Base-by-base conservation (phyloP, 176 grass and related monocot species). In the Aegilops tauschii region DNA sequence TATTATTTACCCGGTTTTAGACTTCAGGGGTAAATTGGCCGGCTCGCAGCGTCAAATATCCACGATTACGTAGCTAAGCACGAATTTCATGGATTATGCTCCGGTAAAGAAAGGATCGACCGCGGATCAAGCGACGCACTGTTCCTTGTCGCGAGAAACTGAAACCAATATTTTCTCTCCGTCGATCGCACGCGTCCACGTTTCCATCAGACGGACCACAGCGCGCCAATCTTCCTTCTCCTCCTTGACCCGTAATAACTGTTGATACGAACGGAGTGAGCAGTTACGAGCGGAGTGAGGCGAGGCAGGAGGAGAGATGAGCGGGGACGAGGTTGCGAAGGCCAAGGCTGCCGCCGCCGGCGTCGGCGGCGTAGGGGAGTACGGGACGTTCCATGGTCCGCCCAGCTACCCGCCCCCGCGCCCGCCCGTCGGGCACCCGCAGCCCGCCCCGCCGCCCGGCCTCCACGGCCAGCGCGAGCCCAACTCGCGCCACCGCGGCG, bases 381-480 rank as follows among this genome's bases (percentile, higher is more conserved):
- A 95, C 77, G 93, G 93, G 69, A 98, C 93, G 75, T 98, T 93
- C 83, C 79, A 95, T 66, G 93, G 93, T 13, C 73, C 83, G 47
- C 87, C 91, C 31, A 82, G 85, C 78, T 93, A 95, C 73, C 87
- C 89, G 52, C 89, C 89, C 18, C 95, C 92, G 42, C 87, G 86
- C 82, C 92, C 91, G 27, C 91, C 95, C 18, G 83, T 93, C 56
- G 93, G 95, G 12, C 91, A 93, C 35, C 93, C 95, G 31, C 95
- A 93, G 82, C 91, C 95, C 52, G 80, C 30, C 29, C 89, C 93
- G 58, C 93, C 95, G 21, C 76, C 85, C 1, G 91, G 83, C 34
- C 74, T 97, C 69, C 77, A 81, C 37, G 88, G 75, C 13, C 77
- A 82, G 52, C 81, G 32, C 1, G 50, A 54, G 16, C 50, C 50